Evolutionary conservation across 148 eudicot species (phyloP).

Genomic region (Rhododendron griersonianum): DNA sequence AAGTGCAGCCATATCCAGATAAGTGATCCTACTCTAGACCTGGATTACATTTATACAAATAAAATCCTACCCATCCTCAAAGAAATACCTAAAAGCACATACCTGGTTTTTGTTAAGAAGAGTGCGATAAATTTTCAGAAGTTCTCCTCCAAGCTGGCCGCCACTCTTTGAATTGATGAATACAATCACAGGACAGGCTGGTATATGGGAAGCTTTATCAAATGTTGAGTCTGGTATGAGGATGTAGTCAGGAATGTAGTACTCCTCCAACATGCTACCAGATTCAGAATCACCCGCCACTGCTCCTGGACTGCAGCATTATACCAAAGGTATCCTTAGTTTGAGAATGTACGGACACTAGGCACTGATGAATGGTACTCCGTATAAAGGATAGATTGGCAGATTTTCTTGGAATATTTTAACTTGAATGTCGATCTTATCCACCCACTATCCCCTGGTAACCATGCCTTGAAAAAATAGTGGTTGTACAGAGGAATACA

Average conservation of each 20-base stretch:
- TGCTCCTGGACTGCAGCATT: neutral
- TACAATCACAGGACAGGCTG: slow-evolving; percentile 27
- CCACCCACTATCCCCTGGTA: neutral
- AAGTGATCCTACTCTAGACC: neutral
- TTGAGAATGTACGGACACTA: too few relatives aligned
- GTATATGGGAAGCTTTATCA: neutral
- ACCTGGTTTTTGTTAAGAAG: slow-evolving; percentile 27
- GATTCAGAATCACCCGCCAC: neutral
- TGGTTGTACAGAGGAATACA: neutral
- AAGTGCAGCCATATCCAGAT: neutral
- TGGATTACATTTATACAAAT: neutral
- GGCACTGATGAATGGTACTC: neutral
- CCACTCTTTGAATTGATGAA: slow-evolving; percentile 33
- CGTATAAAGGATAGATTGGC: neutral
- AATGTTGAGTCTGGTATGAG: slow-evolving; percentile 7
- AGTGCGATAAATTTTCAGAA: slow-evolving; percentile 20
- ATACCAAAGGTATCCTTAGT: neutral
- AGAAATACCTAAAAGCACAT: neutral
- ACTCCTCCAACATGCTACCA: slow-evolving; percentile 13
- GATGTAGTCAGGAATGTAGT: slow-evolving; percentile 28
- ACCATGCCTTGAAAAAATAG: neutral
- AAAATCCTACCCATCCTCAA: neutral
- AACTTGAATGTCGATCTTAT: neutral
- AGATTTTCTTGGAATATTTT: neutral
- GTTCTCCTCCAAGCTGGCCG: slow-evolving; percentile 33